Conservation (phyloP, 345 rosid genomes). For the Brassica juncea region DNA sequence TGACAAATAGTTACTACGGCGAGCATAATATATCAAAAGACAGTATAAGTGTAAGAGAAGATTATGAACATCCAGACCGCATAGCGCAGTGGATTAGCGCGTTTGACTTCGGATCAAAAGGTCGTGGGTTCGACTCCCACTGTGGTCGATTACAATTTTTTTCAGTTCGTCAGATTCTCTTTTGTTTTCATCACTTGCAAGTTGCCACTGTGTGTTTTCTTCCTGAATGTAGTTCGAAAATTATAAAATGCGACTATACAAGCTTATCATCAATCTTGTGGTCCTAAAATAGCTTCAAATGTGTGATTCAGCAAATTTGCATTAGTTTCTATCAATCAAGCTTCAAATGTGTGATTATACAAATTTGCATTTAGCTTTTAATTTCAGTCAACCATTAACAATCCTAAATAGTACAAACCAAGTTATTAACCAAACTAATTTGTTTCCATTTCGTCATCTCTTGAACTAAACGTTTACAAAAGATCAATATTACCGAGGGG, state of each 20-base stretch:
- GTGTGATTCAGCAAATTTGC: not conserved
- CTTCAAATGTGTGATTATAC: not conserved
- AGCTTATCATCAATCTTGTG: not conserved
- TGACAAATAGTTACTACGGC: not conserved
- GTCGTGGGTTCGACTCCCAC: slow-evolving; percentile 96
- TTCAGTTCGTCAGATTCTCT: not conserved
- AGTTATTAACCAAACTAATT: not conserved
- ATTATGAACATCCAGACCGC: slow-evolving; percentile 37
- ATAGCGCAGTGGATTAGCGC: slow-evolving; percentile 99
- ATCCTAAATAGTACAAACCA: not conserved
- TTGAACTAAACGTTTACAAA: not conserved
- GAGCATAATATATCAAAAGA: not conserved
- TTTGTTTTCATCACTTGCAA: not conserved
- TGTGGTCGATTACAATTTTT: slow-evolving; percentile 56
- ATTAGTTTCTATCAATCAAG: too few relatives aligned
- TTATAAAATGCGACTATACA: not conserved
- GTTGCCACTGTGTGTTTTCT: not conserved
- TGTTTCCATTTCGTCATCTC: not conserved
- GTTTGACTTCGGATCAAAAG: slow-evolving; percentile 92
- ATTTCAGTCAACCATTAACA: not conserved
- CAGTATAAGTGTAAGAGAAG: not conserved
- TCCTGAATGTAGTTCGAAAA: not conserved
- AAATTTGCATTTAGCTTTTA: not conserved
- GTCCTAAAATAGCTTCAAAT: not conserved
- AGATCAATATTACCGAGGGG: not conserved